phyloP scores from a whole-genome alignment of 176 grass and related monocot species.

The Oryza glumipatula region DNA sequence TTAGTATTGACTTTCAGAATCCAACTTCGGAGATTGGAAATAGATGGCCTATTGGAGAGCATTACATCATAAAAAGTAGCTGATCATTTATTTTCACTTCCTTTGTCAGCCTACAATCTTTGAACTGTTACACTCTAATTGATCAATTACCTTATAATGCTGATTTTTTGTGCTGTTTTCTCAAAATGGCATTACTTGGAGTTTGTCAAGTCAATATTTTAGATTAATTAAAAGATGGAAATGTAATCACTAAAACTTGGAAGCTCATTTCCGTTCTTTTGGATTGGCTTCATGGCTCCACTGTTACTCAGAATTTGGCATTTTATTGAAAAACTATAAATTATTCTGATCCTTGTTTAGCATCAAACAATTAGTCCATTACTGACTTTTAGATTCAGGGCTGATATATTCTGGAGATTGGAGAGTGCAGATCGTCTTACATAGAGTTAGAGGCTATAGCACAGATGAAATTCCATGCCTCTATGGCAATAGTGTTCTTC shows the following conservation, averaged over 20 bases:
- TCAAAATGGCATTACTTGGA: constrained; percentile 1
- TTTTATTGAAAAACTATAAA: background rate
- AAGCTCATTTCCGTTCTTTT: constrained; percentile 4
- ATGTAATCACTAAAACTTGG: background rate
- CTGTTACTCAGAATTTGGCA: background rate
- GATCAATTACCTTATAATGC: constrained; percentile 21
- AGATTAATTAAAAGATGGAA: constrained; percentile 1
- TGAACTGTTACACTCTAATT: constrained; percentile 14
- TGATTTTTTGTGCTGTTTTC: background rate
- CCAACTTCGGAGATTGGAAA: constrained; percentile 27
- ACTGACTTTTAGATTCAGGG: background rate
- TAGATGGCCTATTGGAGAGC: background rate
- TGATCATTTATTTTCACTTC: constrained; percentile 11
- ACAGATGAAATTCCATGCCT: background rate
- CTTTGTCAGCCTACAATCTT: background rate
- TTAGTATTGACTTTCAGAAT: constrained; percentile 42
- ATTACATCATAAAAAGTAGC: background rate
- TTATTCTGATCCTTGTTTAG: background rate
- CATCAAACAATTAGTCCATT: background rate
- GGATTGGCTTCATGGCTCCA: background rate
- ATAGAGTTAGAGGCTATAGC: background rate
- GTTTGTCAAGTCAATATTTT: constrained; percentile 9
- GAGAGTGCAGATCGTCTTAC: background rate
- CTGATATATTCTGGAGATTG: background rate
- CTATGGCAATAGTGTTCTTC: background rate